A percentile compares a stretch with the other conserved stretches of the same genome.
Conservation (phyloP, 495 filamentous ascomycete species). For the Zalerion maritima region DNA sequence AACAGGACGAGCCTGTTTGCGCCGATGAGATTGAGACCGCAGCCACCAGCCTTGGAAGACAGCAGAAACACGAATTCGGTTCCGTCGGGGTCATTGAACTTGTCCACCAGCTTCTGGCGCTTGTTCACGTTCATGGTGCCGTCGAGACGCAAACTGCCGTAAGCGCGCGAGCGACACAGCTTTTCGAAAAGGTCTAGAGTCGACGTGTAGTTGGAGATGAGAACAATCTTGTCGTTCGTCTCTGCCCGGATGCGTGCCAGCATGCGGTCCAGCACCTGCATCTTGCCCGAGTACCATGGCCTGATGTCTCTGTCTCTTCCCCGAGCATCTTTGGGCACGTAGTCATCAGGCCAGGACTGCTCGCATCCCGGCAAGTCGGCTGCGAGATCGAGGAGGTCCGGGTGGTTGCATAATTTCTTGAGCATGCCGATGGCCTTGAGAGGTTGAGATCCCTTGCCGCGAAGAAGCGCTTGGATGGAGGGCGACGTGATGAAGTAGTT, state of each 20-base stretch:
- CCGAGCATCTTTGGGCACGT: constrained; percentile 68
- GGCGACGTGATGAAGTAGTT: constrained; percentile 94
- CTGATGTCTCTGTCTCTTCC: constrained; percentile 88
- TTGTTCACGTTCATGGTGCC: constrained; percentile 97
- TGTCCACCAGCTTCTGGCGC: constrained; percentile 91
- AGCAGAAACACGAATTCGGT: constrained; percentile 89
- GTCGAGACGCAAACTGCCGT: constrained; percentile 80
- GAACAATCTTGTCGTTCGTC: constrained; percentile 97
- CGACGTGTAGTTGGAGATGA: constrained; percentile 96
- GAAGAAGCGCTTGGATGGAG: constrained; percentile 80
- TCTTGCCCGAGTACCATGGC: constrained; percentile 95
- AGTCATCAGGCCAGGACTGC: constrained; percentile 71
- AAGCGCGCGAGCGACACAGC: constrained; percentile 71
- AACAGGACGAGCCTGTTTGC: constrained; percentile 95
- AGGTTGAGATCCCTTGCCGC: constrained; percentile 91
- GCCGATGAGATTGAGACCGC: constrained; percentile 92
- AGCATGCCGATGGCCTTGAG: constrained; percentile 91
- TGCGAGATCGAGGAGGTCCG: constrained; percentile 75
- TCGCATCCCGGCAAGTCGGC: constrained; percentile 83
- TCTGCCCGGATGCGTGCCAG: constrained; percentile 89
- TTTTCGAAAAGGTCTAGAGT: constrained; percentile 91
- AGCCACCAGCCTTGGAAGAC: constrained; percentile 92
- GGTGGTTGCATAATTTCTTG: constrained; percentile 98
- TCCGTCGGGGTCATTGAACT: constrained; percentile 91
- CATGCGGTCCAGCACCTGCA: constrained; percentile 97